Evolutionary conservation across 2,329 filamentous ascomycete species (phyloP).

Genomic region (Aspergillus alliaceus): DNA sequence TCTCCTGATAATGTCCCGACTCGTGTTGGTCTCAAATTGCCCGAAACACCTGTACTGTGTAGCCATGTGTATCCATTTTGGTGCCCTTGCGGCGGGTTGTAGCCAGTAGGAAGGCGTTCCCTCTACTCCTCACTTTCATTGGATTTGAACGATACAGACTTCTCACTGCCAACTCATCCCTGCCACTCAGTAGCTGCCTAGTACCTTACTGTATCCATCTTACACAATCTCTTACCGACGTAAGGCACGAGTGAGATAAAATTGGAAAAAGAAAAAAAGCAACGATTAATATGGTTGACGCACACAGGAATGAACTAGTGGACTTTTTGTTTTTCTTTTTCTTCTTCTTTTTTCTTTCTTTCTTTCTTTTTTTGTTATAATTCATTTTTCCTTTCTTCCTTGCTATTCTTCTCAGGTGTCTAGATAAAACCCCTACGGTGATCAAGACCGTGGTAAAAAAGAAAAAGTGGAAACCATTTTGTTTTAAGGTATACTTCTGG

Average conservation of each 20-base stretch:
- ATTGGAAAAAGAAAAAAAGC: background rate
- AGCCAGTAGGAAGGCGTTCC: background rate
- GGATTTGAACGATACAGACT: background rate
- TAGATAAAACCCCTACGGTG: background rate
- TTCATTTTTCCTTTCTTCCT: background rate
- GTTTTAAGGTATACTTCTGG: conserved; percentile 1
- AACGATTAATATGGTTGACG: background rate
- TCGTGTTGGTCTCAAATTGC: background rate
- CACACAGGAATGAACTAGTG: background rate
- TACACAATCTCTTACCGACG: too few relatives aligned
- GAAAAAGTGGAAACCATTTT: background rate
- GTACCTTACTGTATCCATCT: too few relatives aligned
- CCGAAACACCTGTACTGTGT: background rate
- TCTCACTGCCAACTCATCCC: background rate
- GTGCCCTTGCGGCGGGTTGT: background rate
- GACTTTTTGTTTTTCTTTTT: too few relatives aligned
- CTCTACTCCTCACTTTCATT: background rate
- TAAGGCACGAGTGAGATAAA: background rate
- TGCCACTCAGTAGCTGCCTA: too few relatives aligned
- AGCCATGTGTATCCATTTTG: background rate
- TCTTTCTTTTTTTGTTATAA: background rate
- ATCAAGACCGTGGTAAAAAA: too few relatives aligned
- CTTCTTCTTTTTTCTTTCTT: background rate
- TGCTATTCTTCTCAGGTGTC: background rate
- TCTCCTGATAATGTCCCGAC: background rate